These are phyloP conservation scores for Xylaria sp. DNA, from an alignment of 2,329 filamentous ascomycete genomes.

Conservation along the genomic window DNA sequence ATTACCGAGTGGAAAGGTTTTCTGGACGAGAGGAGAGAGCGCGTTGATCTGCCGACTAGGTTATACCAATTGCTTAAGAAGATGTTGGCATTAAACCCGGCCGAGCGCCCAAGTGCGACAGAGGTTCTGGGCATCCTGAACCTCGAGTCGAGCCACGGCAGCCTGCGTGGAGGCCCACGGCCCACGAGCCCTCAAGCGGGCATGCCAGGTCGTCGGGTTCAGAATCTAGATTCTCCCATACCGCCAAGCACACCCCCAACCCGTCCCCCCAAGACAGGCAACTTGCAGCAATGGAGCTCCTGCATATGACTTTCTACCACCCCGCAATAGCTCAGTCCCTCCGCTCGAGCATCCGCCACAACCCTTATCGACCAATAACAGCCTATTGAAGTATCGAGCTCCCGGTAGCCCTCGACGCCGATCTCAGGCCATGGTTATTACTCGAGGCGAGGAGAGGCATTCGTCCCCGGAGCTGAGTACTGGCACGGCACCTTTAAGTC, in stretches of 20 bases:
- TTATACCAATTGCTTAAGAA: constrained; percentile 80
- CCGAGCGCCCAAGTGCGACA: constrained; percentile 72
- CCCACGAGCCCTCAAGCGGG: constrained; percentile 37
- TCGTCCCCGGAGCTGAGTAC: constrained; percentile 31
- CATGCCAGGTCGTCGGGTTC: constrained; percentile 44
- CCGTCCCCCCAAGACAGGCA: constrained; percentile 34
- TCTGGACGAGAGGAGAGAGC: constrained; percentile 65
- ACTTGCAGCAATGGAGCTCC: constrained; percentile 16
- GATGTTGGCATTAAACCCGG: constrained; percentile 71
- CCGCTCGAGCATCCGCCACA: constrained; percentile 27
- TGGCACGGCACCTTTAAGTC: constrained; percentile 20
- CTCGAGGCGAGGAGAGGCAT: constrained; percentile 39
- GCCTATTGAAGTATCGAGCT: constrained; percentile 31
- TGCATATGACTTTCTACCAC: constrained; percentile 23
- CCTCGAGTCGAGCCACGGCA: constrained; percentile 52
- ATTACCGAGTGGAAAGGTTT: constrained; percentile 87
- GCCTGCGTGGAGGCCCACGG: constrained; percentile 33
- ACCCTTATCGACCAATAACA: constrained; percentile 28
- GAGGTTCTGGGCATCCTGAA: constrained; percentile 79
- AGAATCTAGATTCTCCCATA: constrained; percentile 51
- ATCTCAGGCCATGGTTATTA: constrained; percentile 36
- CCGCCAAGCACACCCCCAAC: constrained; percentile 46
- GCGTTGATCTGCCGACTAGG: constrained; percentile 77
- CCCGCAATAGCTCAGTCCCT: constrained; percentile 27
- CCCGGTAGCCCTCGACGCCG: constrained; percentile 30